Percentiles rank a stretch among this genome's conserved stretches.
phyloP scores from a whole-genome alignment of 2,329 filamentous ascomycete genomes.

The Sporothrix phasma region DNA sequence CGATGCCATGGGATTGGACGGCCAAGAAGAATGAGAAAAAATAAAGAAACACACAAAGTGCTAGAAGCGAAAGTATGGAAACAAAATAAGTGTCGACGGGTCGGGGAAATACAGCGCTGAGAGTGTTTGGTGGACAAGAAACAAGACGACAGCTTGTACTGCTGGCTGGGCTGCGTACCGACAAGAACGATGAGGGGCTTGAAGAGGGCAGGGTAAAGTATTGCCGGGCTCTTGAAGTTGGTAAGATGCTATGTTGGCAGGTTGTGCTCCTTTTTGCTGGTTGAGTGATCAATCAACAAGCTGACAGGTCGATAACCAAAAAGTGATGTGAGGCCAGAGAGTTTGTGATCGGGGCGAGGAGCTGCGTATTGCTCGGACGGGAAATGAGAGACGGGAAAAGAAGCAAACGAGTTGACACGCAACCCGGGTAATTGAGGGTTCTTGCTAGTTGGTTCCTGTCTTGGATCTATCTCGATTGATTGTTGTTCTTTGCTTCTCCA shows the following conservation, averaged over 20 bases:
- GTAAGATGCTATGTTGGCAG: background rate
- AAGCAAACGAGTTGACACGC: background rate
- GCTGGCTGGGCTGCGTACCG: background rate
- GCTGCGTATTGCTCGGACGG: background rate
- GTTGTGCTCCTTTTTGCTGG: background rate
- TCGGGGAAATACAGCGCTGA: background rate
- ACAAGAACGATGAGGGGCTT: background rate
- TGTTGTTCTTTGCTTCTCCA: background rate
- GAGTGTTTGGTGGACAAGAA: background rate
- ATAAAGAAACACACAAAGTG: slow-evolving; percentile 10
- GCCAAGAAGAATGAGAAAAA: slow-evolving; percentile 4
- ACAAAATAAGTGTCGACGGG: background rate
- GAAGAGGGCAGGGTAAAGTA: background rate
- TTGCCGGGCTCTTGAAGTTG: background rate
- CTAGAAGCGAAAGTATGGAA: background rate
- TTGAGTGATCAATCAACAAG: background rate
- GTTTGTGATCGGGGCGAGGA: background rate
- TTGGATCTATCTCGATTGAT: background rate
- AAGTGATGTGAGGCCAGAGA: background rate
- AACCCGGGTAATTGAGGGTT: background rate
- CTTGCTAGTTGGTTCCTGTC: background rate
- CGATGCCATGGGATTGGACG: slow-evolving; percentile 11
- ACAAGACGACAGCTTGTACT: slow-evolving; percentile 5
- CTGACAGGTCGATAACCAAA: background rate
- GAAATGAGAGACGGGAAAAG: background rate